phyloP scores from a whole-genome alignment of 2,329 filamentous ascomycete species.

The Paecilomyces formosus region DNA sequence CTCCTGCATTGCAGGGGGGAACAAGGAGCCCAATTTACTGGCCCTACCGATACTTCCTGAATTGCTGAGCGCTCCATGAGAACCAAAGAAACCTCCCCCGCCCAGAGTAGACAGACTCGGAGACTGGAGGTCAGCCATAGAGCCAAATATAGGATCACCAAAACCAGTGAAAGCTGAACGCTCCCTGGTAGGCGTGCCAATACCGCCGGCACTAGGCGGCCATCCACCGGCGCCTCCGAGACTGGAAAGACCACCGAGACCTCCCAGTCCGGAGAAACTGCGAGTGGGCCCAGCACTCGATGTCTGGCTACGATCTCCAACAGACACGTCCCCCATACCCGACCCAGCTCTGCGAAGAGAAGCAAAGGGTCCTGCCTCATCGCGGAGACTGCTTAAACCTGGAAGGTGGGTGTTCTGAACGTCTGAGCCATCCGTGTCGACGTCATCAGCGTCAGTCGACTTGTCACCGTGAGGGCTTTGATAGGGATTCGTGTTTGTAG shows the following conservation, averaged over 20 bases:
- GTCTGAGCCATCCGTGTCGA: conserved; percentile 50
- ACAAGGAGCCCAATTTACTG: conserved; percentile 80
- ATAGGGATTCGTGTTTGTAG: conserved; percentile 93
- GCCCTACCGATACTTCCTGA: conserved; percentile 64
- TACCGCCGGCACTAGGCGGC: conserved; percentile 56
- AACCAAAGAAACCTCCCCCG: conserved; percentile 55
- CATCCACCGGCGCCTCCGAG: conserved; percentile 44
- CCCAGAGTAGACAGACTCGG: conserved; percentile 32
- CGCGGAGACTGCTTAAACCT: conserved; percentile 46
- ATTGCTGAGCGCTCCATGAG: conserved; percentile 44
- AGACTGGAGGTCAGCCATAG: conserved; percentile 65
- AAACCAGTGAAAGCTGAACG: conserved; percentile 46
- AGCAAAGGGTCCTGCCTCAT: conserved; percentile 49
- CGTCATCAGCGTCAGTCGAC: conserved; percentile 51
- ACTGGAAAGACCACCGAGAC: conserved; percentile 45
- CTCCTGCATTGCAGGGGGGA: conserved; percentile 82
- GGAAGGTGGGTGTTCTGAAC: conserved; percentile 45
- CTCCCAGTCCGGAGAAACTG: conserved; percentile 56
- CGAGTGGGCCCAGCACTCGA: conserved; percentile 74
- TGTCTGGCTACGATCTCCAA: conserved; percentile 85
- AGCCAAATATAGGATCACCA: conserved; percentile 61
- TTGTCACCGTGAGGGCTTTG: conserved; percentile 78
- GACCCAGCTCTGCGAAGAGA: conserved; percentile 47
- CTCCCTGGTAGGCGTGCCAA: conserved; percentile 65
- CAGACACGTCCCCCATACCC: conserved; percentile 45